Conservation (phyloP, 176 grass and related monocot genomes). For the Raddia distichophylla region DNA sequence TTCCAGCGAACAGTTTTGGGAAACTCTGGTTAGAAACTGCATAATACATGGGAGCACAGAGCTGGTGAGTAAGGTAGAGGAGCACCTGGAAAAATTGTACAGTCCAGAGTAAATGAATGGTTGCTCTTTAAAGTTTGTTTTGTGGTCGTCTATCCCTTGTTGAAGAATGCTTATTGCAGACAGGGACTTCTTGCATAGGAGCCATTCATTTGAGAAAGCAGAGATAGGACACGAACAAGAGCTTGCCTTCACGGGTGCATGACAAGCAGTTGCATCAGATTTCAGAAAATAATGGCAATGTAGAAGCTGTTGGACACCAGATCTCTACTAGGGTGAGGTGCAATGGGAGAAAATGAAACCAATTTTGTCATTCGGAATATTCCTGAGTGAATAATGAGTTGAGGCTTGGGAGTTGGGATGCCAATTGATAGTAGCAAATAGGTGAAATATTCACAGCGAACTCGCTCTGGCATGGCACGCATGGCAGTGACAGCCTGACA, state of each 20-base stretch:
- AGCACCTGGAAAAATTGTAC: conserved; percentile 13
- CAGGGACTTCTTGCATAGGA: conserved; percentile 17
- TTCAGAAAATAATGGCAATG: conserved; percentile 4
- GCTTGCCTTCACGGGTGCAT: background rate
- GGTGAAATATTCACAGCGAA: conserved; percentile 7
- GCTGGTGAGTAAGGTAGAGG: conserved; percentile 38
- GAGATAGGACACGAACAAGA: background rate
- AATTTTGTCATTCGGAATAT: background rate
- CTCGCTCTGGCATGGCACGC: background rate
- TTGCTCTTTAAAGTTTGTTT: conserved; percentile 2
- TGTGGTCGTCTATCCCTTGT: conserved; percentile 10
- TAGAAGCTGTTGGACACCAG: background rate
- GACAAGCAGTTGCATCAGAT: background rate
- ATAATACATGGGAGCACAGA: background rate
- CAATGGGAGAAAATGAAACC: background rate
- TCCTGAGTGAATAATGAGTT: conserved; percentile 1
- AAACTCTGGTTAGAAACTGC: conserved; percentile 47
- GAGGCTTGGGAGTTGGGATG: background rate
- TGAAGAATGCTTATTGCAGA: conserved; percentile 20
- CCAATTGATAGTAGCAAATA: background rate
- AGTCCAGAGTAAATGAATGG: conserved; percentile 3
- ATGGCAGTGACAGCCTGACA: conserved; percentile 6
- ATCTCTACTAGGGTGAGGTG: background rate
- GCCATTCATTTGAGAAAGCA: conserved; percentile 33
- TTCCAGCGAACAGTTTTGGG: conserved; percentile 48